A percentile compares a stretch with the other conserved stretches of the same genome.
phyloP scores from a whole-genome alignment of 768 basidiomycete genomes.

The Strobilomyces dryophilus region DNA sequence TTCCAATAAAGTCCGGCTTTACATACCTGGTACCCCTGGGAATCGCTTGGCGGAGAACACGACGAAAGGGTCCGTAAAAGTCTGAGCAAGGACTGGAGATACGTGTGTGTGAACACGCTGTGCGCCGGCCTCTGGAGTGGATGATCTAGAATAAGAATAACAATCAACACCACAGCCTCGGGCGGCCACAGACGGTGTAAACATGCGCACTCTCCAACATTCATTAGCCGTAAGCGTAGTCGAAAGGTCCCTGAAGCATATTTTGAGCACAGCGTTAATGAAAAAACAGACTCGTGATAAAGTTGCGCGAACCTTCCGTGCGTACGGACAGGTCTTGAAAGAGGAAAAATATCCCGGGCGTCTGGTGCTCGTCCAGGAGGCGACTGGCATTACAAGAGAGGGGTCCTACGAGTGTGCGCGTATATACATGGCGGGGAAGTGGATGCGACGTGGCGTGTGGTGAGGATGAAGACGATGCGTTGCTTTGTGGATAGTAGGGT shows the following conservation, averaged over 20 bases:
- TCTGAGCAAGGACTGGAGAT: conserved; percentile 79
- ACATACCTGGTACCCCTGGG: conserved; percentile 85
- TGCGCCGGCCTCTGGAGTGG: conserved; percentile 70
- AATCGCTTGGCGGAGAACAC: conserved; percentile 94
- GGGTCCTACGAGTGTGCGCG: conserved; percentile 87
- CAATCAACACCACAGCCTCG: conserved; percentile 19
- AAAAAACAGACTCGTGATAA: conserved; percentile 20
- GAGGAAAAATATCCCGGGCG: conserved; percentile 88
- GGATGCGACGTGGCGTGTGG: conserved; percentile 36
- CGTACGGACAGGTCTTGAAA: conserved; percentile 93
- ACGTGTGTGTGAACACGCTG: conserved; percentile 59
- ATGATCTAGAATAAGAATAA: conserved; percentile 44
- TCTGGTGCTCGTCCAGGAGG: conserved; percentile 79
- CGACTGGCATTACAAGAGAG: conserved; percentile 83
- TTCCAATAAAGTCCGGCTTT: conserved; percentile 13
- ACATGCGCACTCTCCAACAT: conserved; percentile 80
- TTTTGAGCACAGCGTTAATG: conserved; percentile 21
- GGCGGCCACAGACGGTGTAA: conserved; percentile 13
- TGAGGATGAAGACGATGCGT: conserved; percentile 22
- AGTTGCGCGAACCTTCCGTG: conserved; percentile 68
- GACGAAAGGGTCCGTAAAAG: conserved; percentile 77
- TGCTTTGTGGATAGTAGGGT: conserved; percentile 29
- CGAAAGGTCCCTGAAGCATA: conserved; percentile 68
- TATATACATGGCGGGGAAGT: conserved; percentile 67
- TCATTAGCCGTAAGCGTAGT: conserved; percentile 82